Evolutionary conservation across 306 rosid species (phyloP), one percentile per base, ranked within the genome.

Genomic region (Castanea sativa): DNA sequence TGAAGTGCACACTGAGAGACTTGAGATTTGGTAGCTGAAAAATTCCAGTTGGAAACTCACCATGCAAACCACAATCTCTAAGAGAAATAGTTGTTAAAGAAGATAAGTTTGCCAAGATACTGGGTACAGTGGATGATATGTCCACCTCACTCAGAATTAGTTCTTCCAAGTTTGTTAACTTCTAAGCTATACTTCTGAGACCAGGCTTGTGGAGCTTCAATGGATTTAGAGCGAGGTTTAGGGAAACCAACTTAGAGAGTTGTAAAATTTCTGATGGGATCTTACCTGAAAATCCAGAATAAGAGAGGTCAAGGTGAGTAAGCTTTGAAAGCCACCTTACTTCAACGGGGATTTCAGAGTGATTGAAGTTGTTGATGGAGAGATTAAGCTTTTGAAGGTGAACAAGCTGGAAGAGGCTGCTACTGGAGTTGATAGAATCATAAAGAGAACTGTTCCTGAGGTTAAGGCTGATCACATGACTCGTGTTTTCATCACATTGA

Each of bases 1-100:
- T 53, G 5, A 0, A 9, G 21, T 0, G 13, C 16, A 23, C 33
- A 25, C 0, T 0, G 12, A 60, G 35, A 60, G 0, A 1, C 19
- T 10, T 1, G 29, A 61, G 35, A 13, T 25, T 60, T 1, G 68
- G 68, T 25, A 60, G 35, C 13, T 60, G 68, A 15, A 25, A 60
- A 60, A 25, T 25, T 25, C 33, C 18, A 2, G 4, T 6, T 0
- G 35, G 68, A 60, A 60, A 60, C n/a, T 60, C 35, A 60, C 35
- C 35, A 13, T 10, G 19, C 68, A 60, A 5, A 16, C 19, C 68
- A 61, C 68, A 61, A 1, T 61, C 0, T 3, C 2, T 2, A 12
- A 61, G 69, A 5, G 0, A 0, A 4, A 61, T 32, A 25, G 4
- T 1, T 0, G 18, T 14, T 3, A 61, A 27, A 25, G 38, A 61